Evolutionary conservation across 2,329 filamentous ascomycete genomes (phyloP), one percentile per base, ranked within the genome.

Genomic region (Botrytis aclada): DNA sequence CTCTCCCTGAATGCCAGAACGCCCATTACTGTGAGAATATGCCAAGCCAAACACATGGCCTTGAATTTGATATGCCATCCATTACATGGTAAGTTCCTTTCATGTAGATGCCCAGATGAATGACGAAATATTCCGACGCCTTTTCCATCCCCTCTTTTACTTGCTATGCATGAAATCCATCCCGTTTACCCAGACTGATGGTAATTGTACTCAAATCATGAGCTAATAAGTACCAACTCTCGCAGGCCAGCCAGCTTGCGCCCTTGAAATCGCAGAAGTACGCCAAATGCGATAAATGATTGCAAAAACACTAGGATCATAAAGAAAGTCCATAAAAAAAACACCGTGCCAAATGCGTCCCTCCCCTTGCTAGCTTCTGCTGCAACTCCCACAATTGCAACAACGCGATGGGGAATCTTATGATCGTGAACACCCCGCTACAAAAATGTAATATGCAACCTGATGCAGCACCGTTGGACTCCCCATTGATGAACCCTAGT

Each of bases 401-500:
- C 74, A 78, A 79, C 77, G 79, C 79, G 72, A 79, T 74, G 79
- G 79, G 79, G 79, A 80, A 80, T 80, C 79, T 80, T 77, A 79
- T 79, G 77, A 79, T 75, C 76, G 74, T 78, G 75, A 78, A 80
- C 77, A 79, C 77, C 78, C 76, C 78, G 77, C 78, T 80, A 78
- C 76, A 80, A 76, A 74, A 74, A 43, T 64, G 60, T 65, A 60
- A 80, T 76, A 78, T 77, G 75, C 76, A 73, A 76, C 75, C 77
- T 70, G 73, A 80, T 79, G 76, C 75, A 77, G 75, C 74, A 77
- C 75, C 76, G 67, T 71, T 66, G 60, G 71, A 78, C 76, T 78
- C 77, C 78, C 75, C 71, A 74, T 70, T 74, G 60, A 77, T 76
- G 75, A 77, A 77, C 75, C 76, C 72, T 72, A 76, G 74, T 62